A percentile compares a stretch with the other conserved stretches of the same genome.
Evolutionary conservation across 192 early-diverging fungal genomes (phyloP).

Genomic region (Linnemannia elongata): DNA sequence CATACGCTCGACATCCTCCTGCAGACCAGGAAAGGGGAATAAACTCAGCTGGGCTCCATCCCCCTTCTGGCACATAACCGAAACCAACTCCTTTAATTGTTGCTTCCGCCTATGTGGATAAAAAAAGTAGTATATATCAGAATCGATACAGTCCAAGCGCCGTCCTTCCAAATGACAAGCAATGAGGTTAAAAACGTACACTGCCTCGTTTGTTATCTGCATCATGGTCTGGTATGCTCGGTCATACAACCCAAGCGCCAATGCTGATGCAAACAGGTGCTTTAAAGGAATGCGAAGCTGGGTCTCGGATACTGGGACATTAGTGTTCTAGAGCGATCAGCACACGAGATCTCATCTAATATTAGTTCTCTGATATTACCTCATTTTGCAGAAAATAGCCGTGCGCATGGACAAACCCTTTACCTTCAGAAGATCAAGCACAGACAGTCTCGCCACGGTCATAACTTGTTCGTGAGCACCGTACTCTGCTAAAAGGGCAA

Average conservation of each 20-base stretch:
- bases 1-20: conserved; percentile 44
- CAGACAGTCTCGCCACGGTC: conserved; percentile 24
- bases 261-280: conserved; percentile 18
- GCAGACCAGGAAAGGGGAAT: conserved; percentile 35
- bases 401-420: background rate
- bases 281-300: conserved; percentile 12
- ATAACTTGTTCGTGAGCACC: conserved; percentile 39
- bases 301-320: conserved; percentile 16
- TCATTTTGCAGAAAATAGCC: background rate
- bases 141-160: background rate
- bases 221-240: conserved; percentile 47
- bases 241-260: conserved; percentile 34
- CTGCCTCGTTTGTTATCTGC: conserved; percentile 18
- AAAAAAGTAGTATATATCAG: background rate
- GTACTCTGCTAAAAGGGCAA: conserved; percentile 18
- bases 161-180: too few relatives aligned
- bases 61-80: conserved; percentile 24
- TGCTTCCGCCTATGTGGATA: conserved; percentile 24
- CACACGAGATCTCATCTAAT: background rate
- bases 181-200: conserved; percentile 9
- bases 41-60: conserved; percentile 41
- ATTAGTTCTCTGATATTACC: background rate
- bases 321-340: conserved; percentile 19
- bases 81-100: conserved; percentile 21
- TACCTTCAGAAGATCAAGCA: conserved; percentile 27